Conservation (phyloP, 73 alveolate genomes). For the Paramecium primaurelia region DNA sequence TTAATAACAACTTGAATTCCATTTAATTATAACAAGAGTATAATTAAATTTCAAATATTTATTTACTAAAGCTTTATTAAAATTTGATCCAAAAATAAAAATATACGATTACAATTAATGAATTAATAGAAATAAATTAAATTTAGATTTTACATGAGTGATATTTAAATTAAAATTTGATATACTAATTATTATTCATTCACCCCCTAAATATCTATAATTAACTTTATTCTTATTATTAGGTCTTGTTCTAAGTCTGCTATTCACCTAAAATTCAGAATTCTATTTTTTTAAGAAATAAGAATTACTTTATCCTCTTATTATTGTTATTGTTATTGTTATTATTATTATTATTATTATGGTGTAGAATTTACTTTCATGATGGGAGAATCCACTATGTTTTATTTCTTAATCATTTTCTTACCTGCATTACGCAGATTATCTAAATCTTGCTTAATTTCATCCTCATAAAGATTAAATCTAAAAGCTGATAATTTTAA, state of each 20-base stretch:
- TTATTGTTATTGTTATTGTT: background rate
- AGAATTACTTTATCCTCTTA: background rate
- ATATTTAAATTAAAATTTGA: background rate
- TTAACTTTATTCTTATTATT: background rate
- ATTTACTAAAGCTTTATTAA: too few species aligned
- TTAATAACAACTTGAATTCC: too few species aligned
- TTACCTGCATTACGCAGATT: background rate
- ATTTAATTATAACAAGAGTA: too few species aligned
- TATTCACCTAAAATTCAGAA: background rate
- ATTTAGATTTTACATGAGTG: background rate
- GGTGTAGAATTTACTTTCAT: background rate
- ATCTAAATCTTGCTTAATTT: background rate
- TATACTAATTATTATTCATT: background rate
- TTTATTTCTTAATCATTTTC: background rate
- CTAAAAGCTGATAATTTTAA: background rate
- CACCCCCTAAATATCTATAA: background rate
- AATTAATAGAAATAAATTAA: background rate
- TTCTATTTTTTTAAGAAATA: background rate
- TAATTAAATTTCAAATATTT: too few species aligned
- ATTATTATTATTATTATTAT: background rate
- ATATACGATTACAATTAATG: too few species aligned
- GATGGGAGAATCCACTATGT: background rate
- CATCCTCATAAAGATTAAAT: background rate
- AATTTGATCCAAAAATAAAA: slow-evolving; percentile 16
- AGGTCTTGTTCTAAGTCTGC: slow-evolving; percentile 24